Evolutionary conservation across 306 rosid species (phyloP), one percentile per base, ranked within the genome.

Genomic region (Begonia loranthoides): DNA sequence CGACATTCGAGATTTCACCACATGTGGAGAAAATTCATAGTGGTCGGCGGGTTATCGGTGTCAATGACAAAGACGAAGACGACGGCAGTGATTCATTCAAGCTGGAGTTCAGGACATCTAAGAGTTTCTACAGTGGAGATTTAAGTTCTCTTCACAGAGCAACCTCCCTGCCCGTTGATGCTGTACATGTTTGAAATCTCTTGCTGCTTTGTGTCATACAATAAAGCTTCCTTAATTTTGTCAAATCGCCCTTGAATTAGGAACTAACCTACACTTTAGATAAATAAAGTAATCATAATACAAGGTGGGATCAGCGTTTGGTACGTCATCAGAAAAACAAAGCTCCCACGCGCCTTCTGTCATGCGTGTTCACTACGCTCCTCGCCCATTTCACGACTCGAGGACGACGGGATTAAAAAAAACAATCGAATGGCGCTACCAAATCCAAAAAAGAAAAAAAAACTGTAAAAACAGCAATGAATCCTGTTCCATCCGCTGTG

Each of bases 91-190:
- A 36, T 54, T 51, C 74, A 47, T 56, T 41, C 55, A 72, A 70
- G 69, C 82, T 87, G 1, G 80, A 76, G 50, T 67, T 53, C 64
- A 55, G 62, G 52, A 65, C 92, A 9, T 79, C 80, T 64, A 80
- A 67, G 67, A 83, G 76, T 70, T 90, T 80, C 73, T 80, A 73
- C 36, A 4, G 54, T 7, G 82, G 88, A 66, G 54, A 6, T 9
- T 93, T 93, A 9, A 73, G 70, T 55, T 62, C 87, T 11, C 93
- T 92, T 62, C 82, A 79, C 47, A 69, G 99, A 62, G 99, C 99
- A 15, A 81, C 89, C 54, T 92, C 99, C 45, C 94, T 92, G 58
- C 99, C 99, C 4, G 96, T 92, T 65, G 99, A 83, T 77, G 84
- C 99, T 39, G 60, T 83, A 61, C 79, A 83, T 68, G 69, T 75